Evolutionary conservation across 164 flowering plant species (phyloP).

Genomic region (Stephania yunnanensis): DNA sequence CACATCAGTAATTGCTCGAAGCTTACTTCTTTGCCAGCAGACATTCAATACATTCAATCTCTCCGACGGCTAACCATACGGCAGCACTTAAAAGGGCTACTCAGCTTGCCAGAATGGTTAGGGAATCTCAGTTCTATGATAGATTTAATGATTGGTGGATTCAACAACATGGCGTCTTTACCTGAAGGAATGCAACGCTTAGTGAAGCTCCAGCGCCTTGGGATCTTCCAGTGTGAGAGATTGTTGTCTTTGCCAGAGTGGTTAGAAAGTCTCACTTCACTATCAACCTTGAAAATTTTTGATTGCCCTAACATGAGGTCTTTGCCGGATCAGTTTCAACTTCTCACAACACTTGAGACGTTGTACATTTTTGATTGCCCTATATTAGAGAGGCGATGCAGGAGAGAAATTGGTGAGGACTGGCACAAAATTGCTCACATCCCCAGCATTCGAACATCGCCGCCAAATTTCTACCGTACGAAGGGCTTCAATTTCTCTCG

Average conservation of each 20-base stretch:
- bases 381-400: not conserved
- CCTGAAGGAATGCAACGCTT: not conserved
- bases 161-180: not conserved
- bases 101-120: not conserved
- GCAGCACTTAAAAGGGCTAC: not conserved
- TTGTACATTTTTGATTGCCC: not conserved
- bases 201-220: not conserved
- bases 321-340: not conserved
- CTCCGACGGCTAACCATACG: not conserved
- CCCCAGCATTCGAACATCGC: not conserved
- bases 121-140: not conserved
- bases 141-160: not conserved
- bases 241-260: not conserved
- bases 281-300: not conserved
- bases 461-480: no score
- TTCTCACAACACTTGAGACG: not conserved
- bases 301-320: not conserved
- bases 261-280: not conserved
- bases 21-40: not conserved
- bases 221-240: not conserved
- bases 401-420: not conserved
- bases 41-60: not conserved
- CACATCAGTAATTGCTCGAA: not conserved
- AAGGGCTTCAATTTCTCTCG: no score
- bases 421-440: conserved; percentile 6